Percentiles rank a stretch among this genome's conserved stretches.
Conservation (phyloP, 768 basidiomycete genomes). For the Auricularia auricula-judae region DNA sequence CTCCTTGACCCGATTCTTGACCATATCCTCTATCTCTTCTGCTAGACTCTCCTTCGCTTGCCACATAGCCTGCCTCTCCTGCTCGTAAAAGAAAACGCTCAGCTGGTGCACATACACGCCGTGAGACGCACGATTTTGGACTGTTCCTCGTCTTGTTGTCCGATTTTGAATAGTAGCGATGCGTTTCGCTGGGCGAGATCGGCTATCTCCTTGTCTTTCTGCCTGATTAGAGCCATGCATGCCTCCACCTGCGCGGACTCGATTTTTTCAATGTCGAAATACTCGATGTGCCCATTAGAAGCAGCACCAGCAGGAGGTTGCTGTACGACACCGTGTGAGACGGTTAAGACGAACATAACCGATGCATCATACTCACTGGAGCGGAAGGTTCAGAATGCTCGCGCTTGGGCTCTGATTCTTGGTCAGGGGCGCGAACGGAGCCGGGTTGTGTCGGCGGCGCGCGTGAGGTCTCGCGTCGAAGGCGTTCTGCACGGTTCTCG, state of each 20-base stretch:
- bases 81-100: too few relatives aligned
- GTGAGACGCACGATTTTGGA: too few relatives aligned
- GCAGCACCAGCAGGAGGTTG: slow-evolving; percentile 10
- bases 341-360: too few relatives aligned
- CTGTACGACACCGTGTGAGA: too few relatives aligned
- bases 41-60: too few relatives aligned
- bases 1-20: too few relatives aligned
- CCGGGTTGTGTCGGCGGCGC: slow-evolving; percentile 20
- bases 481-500: slow-evolving; percentile 53
- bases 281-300: slow-evolving; percentile 33
- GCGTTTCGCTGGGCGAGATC: slow-evolving; percentile 25
- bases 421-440: slow-evolving; percentile 20
- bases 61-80: too few relatives aligned
- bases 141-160: too few relatives aligned
- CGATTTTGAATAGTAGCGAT: too few relatives aligned
- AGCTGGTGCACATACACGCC: too few relatives aligned
- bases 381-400: slow-evolving; percentile 12
- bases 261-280: slow-evolving; percentile 42
- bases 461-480: slow-evolving; percentile 40
- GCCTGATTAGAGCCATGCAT: slow-evolving; percentile 32
- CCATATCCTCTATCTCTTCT: too few relatives aligned
- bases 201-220: slow-evolving; percentile 26
- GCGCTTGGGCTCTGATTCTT: slow-evolving; percentile 9
- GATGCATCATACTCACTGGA: too few relatives aligned
- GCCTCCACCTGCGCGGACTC: slow-evolving; percentile 43